phyloP scores from a whole-genome alignment of 306 rosid genomes.

The Alnus rubra region DNA sequence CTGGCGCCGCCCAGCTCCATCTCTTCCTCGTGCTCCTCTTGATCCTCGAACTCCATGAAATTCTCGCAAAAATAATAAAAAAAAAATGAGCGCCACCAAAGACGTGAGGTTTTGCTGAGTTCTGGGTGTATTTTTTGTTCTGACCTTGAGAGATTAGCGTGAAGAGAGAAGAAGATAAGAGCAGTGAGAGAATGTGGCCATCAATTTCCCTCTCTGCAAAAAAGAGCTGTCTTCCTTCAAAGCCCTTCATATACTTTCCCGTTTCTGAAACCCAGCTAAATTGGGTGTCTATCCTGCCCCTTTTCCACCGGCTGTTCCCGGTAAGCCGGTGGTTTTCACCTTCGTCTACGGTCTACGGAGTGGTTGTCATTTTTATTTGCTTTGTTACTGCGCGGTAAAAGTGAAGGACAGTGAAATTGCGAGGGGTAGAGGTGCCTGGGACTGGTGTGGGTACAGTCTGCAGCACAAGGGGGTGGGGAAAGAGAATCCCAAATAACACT shows the following conservation, averaged over 20 bases:
- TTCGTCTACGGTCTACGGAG: constrained; percentile 2
- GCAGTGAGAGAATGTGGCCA: constrained; percentile 34
- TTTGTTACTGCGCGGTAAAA: not conserved
- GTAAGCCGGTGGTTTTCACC: constrained; percentile 40
- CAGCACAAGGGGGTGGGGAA: not conserved
- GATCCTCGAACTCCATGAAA: constrained; percentile 82
- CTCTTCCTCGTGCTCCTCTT: constrained; percentile 77
- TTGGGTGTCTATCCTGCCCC: not conserved
- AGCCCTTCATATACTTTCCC: constrained; percentile 56
- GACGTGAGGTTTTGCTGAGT: not conserved
- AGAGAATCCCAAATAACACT: not conserved
- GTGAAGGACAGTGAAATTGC: not conserved
- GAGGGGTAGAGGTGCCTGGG: not conserved
- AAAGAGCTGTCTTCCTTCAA: constrained; percentile 21
- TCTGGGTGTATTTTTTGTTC: not conserved
- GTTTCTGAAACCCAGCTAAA: constrained; percentile 28
- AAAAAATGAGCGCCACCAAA: not conserved
- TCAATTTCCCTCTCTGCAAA: constrained; percentile 35
- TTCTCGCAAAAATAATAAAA: not conserved
- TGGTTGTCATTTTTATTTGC: constrained; percentile 8
- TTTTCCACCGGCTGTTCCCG: constrained; percentile 53
- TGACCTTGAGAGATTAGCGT: not conserved
- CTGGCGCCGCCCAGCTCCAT: constrained; percentile 54
- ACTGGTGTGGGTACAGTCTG: not conserved
- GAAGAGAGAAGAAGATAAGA: constrained; percentile 21